A percentile compares a stretch with the other conserved stretches of the same genome.
These are phyloP conservation scores for Musa acuminata DNA, from an alignment of 176 grass and related monocot species.

Conservation along the genomic window DNA sequence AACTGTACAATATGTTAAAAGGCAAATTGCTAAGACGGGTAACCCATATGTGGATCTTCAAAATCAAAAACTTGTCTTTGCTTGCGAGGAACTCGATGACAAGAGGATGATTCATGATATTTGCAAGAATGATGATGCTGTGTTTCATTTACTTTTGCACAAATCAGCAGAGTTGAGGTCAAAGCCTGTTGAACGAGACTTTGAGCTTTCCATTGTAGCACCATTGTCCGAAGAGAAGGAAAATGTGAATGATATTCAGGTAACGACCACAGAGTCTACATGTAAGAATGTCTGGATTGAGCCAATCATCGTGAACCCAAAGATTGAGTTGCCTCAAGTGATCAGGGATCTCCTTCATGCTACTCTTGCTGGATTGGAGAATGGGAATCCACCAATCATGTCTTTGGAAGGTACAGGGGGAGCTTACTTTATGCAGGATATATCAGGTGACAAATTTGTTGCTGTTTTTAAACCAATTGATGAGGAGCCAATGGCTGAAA, in stretches of 20 bases:
- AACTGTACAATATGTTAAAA: constrained; percentile 38
- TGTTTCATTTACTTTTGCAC: constrained; percentile 41
- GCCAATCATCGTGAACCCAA: constrained; percentile 28
- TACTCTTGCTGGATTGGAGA: constrained; percentile 34
- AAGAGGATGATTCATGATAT: constrained; percentile 41
- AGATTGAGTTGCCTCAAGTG: constrained; percentile 8
- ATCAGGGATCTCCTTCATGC: constrained; percentile 29
- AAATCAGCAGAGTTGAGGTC: constrained; percentile 22
- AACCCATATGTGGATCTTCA: constrained; percentile 1
- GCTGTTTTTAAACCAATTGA: constrained; percentile 63
- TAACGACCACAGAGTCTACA: neutral
- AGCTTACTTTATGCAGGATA: constrained; percentile 54
- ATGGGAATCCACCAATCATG: constrained; percentile 35
- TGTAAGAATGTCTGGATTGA: constrained; percentile 25
- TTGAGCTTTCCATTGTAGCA: constrained; percentile 37
- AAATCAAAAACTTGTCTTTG: constrained; percentile 33
- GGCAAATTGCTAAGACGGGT: constrained; percentile 25
- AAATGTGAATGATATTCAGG: neutral
- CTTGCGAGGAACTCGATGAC: constrained; percentile 50
- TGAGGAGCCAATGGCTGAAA: constrained; percentile 65
- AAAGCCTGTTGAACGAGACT: constrained; percentile 12
- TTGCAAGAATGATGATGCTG: constrained; percentile 36
- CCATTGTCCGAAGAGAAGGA: constrained; percentile 1
- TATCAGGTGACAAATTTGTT: constrained; percentile 24
- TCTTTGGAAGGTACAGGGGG: constrained; percentile 51